A percentile compares a stretch with the other conserved stretches of the same genome.
Conservation (phyloP, 2,329 filamentous ascomycete genomes). For the Biscogniauxia mediterranea region DNA sequence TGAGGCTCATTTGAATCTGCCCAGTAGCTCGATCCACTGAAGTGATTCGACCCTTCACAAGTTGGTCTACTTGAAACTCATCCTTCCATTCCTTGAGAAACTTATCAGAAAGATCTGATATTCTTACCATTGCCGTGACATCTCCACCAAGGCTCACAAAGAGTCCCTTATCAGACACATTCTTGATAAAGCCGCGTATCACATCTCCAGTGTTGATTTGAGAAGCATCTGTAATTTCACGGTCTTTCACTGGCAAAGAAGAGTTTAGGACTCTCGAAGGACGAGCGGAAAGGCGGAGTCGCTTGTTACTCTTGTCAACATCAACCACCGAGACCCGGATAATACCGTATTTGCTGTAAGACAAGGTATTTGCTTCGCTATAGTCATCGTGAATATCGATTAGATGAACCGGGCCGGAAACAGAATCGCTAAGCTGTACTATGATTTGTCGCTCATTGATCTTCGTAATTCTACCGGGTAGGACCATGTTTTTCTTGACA, state of each 20-base stretch:
- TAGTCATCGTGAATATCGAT: conserved; percentile 87
- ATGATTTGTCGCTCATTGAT: conserved; percentile 79
- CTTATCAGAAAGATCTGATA: conserved; percentile 84
- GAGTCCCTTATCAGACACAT: conserved; percentile 82
- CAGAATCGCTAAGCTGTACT: conserved; percentile 76
- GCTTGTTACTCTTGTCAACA: conserved; percentile 82
- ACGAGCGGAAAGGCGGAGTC: conserved; percentile 74
- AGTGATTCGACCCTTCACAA: conserved; percentile 84
- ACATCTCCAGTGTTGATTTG: conserved; percentile 76
- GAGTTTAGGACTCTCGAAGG: conserved; percentile 90
- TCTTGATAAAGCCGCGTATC: conserved; percentile 88
- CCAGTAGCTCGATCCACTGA: conserved; percentile 65
- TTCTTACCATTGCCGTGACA: conserved; percentile 78
- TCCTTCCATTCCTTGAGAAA: conserved; percentile 97
- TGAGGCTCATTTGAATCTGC: conserved; percentile 83
- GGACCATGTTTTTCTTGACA: conserved; percentile 74
- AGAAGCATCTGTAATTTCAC: conserved; percentile 68
- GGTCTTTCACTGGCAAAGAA: conserved; percentile 74
- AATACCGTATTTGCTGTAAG: conserved; percentile 80
- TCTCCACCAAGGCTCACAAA: conserved; percentile 82
- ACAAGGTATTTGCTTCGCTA: conserved; percentile 70
- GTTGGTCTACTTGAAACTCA: conserved; percentile 80
- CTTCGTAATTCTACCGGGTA: conserved; percentile 83
- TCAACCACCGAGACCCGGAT: conserved; percentile 82
- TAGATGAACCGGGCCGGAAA: conserved; percentile 78